These are phyloP conservation scores for Pouteria campechiana DNA, from an alignment of 179 eudicot genomes.

Conservation along the genomic window DNA sequence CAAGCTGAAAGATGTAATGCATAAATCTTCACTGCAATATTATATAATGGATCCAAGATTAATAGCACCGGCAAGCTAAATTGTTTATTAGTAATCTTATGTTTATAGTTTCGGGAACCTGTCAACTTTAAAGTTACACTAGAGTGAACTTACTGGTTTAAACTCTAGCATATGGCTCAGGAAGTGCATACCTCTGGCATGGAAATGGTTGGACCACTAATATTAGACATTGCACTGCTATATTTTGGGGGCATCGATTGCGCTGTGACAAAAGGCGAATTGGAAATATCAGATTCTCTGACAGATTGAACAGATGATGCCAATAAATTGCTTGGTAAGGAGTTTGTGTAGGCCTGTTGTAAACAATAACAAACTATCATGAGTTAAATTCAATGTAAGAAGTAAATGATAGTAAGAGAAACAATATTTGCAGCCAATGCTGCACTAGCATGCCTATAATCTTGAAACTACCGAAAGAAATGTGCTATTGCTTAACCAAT, in stretches of 20 bases:
- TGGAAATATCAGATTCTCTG: conserved; percentile 67
- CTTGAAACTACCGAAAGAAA: too few relatives aligned
- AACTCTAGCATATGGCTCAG: not conserved
- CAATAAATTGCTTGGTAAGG: conserved; percentile 51
- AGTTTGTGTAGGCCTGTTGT: conserved; percentile 52
- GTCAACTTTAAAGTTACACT: not conserved
- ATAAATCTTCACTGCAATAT: not conserved
- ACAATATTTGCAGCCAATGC: too few relatives aligned
- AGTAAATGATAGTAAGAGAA: too few relatives aligned
- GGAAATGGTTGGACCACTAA: conserved; percentile 49
- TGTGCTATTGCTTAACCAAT: too few relatives aligned
- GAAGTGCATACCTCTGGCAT: conserved; percentile 55
- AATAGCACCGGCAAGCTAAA: not conserved
- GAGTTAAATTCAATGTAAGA: too few relatives aligned
- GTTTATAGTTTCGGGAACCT: not conserved
- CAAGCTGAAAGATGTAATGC: too few relatives aligned
- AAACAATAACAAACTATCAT: too few relatives aligned
- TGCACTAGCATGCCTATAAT: too few relatives aligned
- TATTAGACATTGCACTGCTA: conserved; percentile 41
- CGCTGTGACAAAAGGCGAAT: conserved; percentile 58
- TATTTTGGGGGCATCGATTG: conserved; percentile 62
- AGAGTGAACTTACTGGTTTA: not conserved
- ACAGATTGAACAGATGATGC: conserved; percentile 53
- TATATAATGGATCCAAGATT: not conserved
- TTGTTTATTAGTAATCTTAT: not conserved